Percentiles rank a stretch among this genome's conserved stretches.
Evolutionary conservation across 2,329 filamentous ascomycete species (phyloP).

Genomic region (Xylaria multiplex): DNA sequence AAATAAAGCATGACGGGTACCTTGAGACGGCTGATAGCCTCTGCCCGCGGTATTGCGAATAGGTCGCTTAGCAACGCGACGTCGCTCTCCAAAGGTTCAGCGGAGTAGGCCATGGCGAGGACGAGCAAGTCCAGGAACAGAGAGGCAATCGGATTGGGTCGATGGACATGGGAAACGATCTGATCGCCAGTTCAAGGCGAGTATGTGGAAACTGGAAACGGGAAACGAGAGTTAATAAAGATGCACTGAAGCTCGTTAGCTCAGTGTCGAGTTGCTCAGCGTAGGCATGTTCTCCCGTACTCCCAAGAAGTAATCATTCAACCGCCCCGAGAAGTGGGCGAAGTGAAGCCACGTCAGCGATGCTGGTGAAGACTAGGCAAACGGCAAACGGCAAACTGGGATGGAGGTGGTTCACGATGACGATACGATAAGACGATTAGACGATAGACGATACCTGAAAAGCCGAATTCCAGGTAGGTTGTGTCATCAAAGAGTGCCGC

Average conservation of each 20-base stretch:
- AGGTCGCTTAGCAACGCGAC: constrained; percentile 40
- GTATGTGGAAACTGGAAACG: not conserved
- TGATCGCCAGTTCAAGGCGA: constrained; percentile 11
- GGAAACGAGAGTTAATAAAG: constrained; percentile 5
- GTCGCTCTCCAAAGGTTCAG: constrained; percentile 37
- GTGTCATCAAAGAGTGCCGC: not conserved
- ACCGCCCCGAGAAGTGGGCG: constrained; percentile 7
- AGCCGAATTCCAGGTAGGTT: not conserved
- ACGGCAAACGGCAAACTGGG: not conserved
- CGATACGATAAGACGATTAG: not conserved
- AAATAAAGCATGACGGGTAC: constrained; percentile 33
- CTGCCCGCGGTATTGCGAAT: constrained; percentile 36
- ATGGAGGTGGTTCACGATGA: constrained; percentile 14
- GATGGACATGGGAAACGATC: constrained; percentile 30
- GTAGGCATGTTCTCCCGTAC: constrained; percentile 28
- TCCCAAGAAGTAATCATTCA: constrained; percentile 18
- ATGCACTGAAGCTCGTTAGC: constrained; percentile 24
- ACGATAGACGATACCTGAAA: not conserved
- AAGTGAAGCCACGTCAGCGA: constrained; percentile 24
- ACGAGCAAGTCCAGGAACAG: constrained; percentile 10
- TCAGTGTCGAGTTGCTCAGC: constrained; percentile 11
- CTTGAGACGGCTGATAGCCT: constrained; percentile 45
- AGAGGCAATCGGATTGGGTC: constrained; percentile 11
- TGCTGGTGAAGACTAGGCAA: constrained; percentile 15
- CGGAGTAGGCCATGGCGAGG: constrained; percentile 42